Evolutionary conservation across 768 basidiomycete genomes (phyloP).

Genomic region (Artomyces pyxidatus): DNA sequence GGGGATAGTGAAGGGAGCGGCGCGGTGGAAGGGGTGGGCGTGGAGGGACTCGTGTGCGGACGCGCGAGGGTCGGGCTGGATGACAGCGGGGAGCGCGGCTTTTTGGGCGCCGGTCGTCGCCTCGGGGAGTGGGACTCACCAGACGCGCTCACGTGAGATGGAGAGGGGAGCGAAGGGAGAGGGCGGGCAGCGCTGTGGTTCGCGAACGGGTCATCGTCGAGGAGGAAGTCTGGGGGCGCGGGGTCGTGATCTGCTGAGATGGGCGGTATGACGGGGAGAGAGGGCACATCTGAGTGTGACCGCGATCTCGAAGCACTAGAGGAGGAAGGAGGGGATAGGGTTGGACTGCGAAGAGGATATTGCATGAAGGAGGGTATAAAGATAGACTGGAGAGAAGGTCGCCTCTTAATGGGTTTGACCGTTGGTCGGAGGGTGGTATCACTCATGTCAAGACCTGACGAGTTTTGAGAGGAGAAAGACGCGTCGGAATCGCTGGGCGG

Average conservation of each 20-base stretch:
- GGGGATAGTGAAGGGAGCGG: constrained; percentile 5
- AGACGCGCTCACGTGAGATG: constrained; percentile 10
- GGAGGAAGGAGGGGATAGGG: constrained; percentile 22
- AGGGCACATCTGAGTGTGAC: constrained; percentile 15
- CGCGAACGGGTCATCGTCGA: constrained; percentile 74
- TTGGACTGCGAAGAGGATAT: constrained; percentile 8
- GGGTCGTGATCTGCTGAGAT: constrained; percentile 18
- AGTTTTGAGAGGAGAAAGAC: neutral
- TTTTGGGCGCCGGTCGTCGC: constrained; percentile 4
- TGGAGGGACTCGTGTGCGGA: constrained; percentile 10
- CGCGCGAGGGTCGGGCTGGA: neutral
- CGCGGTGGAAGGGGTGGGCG: constrained; percentile 15
- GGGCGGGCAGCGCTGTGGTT: constrained; percentile 33
- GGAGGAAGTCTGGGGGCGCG: constrained; percentile 30
- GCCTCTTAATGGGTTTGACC: constrained; percentile 38
- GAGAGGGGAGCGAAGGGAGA: constrained; percentile 11
- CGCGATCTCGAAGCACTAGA: constrained; percentile 17
- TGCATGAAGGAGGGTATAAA: constrained; percentile 41
- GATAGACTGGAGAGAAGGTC: constrained; percentile 46
- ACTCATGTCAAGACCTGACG: constrained; percentile 1
- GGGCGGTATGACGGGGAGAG: constrained; percentile 8
- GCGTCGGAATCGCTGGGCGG: neutral
- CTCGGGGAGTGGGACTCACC: neutral
- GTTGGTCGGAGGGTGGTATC: constrained; percentile 2
- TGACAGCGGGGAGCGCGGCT: constrained; percentile 12